Base-by-base conservation (phyloP, 192 early-diverging fungal species). In the Gigaspora rosea region DNA sequence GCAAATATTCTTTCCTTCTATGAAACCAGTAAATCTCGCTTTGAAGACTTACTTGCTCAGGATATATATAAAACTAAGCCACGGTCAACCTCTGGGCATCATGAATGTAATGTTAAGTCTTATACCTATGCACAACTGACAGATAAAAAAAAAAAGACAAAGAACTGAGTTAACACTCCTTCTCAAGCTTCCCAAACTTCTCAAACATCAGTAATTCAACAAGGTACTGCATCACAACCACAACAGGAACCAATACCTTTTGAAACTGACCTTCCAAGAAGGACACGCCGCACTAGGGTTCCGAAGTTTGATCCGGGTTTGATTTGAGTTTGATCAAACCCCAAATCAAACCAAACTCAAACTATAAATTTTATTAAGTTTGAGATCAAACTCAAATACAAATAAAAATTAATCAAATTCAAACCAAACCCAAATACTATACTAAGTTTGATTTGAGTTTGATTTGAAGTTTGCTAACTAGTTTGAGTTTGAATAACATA, bases 1-100 rank as follows among this genome's bases (percentile, higher is more conserved):
- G 48, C 5, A 1, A 48, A 69, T 16, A 64, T 64, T 69, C 48
- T 69, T 69, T 69, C 67, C 16, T 69, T 69, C n/a, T 69, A 69
- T 36, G 48, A 69, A 1, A 22, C 5, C 18, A 41, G 67, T 18
- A 69, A 69, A 69, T 50, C 20, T 1, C 18, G 48, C 49, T 69
- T 69, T 20, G 0, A 69, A 50, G 16, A 69, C 47, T 1, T 69
- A 47, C 46, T 69, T 49, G 36, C 2, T 41, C 36, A 41, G 36
- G 36, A 41, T 41, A 5, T 41, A 41, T 41, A 41, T 5, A 41
- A 49, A 69, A 69, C 46, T 69, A 41, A 69, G 48, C 20, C 36
- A 49, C 46, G 48, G n/a, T 18, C 41, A 69, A n/a, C 67, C n/a
- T 5, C 15, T 48, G 46, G 18, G 18, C 18, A 18, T 50, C 1